A percentile compares a stretch with the other conserved stretches of the same genome.
These are phyloP conservation scores for Leccinum ponderosum DNA, from an alignment of 1,284 basidiomycete genomes.

Conservation along the genomic window DNA sequence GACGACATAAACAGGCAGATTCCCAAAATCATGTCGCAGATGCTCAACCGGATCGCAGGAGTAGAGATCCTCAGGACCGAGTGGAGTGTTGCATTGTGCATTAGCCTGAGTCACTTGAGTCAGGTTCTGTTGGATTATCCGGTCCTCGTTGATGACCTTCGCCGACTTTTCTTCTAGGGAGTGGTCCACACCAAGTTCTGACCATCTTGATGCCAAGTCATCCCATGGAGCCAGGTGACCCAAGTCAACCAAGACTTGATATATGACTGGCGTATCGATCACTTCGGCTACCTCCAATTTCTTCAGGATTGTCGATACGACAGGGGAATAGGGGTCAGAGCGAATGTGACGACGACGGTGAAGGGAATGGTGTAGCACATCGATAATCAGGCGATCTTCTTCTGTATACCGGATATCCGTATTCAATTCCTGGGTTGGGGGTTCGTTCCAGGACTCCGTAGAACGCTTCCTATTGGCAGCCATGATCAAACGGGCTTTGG, in stretches of 20 bases:
- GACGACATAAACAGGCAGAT: slow-evolving; percentile 85
- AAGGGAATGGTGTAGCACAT: slow-evolving; percentile 65
- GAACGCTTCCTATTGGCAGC: slow-evolving; percentile 21
- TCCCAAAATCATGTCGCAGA: slow-evolving; percentile 84
- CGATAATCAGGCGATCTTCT: slow-evolving; percentile 65
- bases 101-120: slow-evolving; percentile 8
- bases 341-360: slow-evolving; percentile 64
- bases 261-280: slow-evolving; percentile 42
- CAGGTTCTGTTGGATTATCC: slow-evolving; percentile 35
- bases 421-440: slow-evolving; percentile 30
- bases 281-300: slow-evolving; percentile 39
- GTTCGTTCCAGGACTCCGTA: slow-evolving; percentile 37
- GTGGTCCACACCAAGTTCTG: slow-evolving; percentile 36
- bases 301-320: slow-evolving; percentile 65
- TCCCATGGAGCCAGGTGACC: slow-evolving; percentile 79
- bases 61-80: slow-evolving; percentile 62
- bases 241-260: slow-evolving; percentile 58
- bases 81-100: slow-evolving; percentile 21
- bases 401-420: slow-evolving; percentile 50
- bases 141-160: slow-evolving; percentile 33
- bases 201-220: slow-evolving; percentile 47
- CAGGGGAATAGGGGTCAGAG: slow-evolving; percentile 56
- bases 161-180: slow-evolving; percentile 36
- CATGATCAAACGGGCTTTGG: slow-evolving; percentile 55
- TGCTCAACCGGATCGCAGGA: slow-evolving; percentile 57